Conservation (phyloP, 352 stramenopile genomes). For the Phytophthora idaei region DNA sequence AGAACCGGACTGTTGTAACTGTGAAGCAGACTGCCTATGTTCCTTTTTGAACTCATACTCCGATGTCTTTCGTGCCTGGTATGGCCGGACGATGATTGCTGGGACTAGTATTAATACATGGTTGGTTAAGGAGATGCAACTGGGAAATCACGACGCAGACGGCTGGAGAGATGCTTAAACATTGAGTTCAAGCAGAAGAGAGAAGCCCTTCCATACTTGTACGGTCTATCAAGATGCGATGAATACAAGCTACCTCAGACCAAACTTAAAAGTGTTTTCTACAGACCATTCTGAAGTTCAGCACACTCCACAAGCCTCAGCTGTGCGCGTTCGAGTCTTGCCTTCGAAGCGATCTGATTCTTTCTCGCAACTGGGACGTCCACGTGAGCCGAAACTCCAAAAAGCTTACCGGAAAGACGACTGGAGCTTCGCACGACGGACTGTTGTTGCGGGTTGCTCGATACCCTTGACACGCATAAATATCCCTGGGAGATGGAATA, state of each 20-base stretch:
- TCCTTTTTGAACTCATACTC: too few relatives aligned
- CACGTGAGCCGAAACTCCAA: neutral
- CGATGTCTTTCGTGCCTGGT: too few relatives aligned
- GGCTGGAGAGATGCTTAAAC: too few relatives aligned
- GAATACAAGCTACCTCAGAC: neutral
- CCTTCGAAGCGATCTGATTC: conserved; percentile 2
- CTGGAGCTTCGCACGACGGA: conserved; percentile 12
- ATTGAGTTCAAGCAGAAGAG: neutral
- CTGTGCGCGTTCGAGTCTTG: conserved; percentile 12
- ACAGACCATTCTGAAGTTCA: neutral
- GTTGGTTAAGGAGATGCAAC: too few relatives aligned
- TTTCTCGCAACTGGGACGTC: conserved; percentile 5
- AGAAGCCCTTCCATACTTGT: neutral
- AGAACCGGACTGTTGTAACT: too few relatives aligned
- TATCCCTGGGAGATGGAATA: conserved; percentile 15
- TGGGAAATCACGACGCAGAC: too few relatives aligned
- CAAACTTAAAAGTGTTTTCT: neutral
- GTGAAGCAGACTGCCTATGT: too few relatives aligned
- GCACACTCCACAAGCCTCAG: conserved; percentile 10
- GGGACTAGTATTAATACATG: too few relatives aligned
- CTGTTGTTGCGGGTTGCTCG: neutral
- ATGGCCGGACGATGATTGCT: too few relatives aligned
- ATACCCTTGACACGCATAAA: conserved; percentile 5
- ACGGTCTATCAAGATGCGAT: neutral
- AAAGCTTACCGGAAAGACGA: conserved; percentile 10